phyloP scores from a whole-genome alignment of 2,329 filamentous ascomycete genomes.

The Penicillium vulpinum region DNA sequence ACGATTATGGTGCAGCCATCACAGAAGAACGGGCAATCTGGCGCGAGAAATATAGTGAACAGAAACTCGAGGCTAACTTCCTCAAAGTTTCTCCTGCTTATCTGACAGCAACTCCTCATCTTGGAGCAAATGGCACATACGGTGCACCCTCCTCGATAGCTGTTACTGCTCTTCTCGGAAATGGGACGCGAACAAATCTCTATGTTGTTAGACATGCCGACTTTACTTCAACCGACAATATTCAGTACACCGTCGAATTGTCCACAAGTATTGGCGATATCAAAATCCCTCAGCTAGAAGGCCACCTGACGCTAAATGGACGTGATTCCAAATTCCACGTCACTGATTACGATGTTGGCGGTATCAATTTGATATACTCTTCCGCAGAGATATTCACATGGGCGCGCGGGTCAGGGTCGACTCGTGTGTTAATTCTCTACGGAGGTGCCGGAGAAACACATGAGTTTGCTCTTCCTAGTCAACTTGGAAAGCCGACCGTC shows the following conservation, averaged over 20 bases:
- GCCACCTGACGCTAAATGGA: slow-evolving; percentile 23
- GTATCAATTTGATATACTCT: slow-evolving; percentile 28
- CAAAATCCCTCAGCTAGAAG: slow-evolving; percentile 28
- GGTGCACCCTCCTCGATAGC: slow-evolving; percentile 10
- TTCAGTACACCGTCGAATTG: slow-evolving; percentile 12
- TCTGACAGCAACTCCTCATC: slow-evolving; percentile 56
- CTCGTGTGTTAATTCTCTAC: slow-evolving; percentile 30
- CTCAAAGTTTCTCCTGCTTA: slow-evolving; percentile 69
- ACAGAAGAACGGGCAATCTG: slow-evolving; percentile 66
- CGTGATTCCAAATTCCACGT: slow-evolving; percentile 36
- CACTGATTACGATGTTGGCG: slow-evolving; percentile 29
- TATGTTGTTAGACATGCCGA: slow-evolving; percentile 17
- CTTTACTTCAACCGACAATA: slow-evolving; percentile 13
- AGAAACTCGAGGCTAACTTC: slow-evolving; percentile 75
- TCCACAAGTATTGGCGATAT: slow-evolving; percentile 28
- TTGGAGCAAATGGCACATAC: slow-evolving; percentile 9
- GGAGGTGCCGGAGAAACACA: slow-evolving; percentile 30
- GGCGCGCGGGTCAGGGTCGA: slow-evolving; percentile 11
- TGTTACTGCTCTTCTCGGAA: slow-evolving; percentile 11
- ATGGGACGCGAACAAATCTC: slow-evolving; percentile 13
- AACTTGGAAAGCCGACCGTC: slow-evolving; percentile 13
- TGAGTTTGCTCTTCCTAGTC: slow-evolving; percentile 25
- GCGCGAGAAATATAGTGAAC: slow-evolving; percentile 73
- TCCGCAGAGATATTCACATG: slow-evolving; percentile 36
- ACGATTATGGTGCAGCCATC: slow-evolving; percentile 63